Conservation (phyloP, 345 rosid species). For the Rhodamnia argentea region DNA sequence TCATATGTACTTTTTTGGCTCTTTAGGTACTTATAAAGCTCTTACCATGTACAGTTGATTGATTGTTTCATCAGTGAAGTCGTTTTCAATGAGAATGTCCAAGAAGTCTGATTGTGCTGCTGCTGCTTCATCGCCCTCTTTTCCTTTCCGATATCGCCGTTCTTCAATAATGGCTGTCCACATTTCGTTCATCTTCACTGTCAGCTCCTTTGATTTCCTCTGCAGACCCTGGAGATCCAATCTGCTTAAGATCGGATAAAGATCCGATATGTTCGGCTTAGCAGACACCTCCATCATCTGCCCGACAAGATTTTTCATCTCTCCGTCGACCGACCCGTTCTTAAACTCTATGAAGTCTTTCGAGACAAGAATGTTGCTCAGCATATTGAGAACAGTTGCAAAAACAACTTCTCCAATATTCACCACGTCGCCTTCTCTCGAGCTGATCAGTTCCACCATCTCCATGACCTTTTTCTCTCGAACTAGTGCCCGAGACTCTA, state of each 20-base stretch:
- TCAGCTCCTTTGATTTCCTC: conserved; percentile 11
- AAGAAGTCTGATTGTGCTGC: conserved; percentile 10
- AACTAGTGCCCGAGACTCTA: conserved; percentile 2
- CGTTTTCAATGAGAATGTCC: conserved; percentile 15
- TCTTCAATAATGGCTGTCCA: not conserved
- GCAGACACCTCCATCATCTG: conserved; percentile 10
- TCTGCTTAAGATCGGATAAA: conserved; percentile 11
- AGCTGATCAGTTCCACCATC: conserved; percentile 12
- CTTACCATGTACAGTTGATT: not conserved
- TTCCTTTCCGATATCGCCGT: conserved; percentile 7
- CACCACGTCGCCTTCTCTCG: conserved; percentile 18
- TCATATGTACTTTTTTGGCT: not conserved
- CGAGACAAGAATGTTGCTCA: conserved; percentile 20
- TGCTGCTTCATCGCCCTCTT: not conserved
- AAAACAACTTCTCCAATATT: conserved; percentile 12
- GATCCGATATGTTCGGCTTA: conserved; percentile 23
- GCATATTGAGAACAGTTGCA: conserved; percentile 18
- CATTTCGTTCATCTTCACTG: conserved; percentile 1
- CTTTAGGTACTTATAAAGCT: not conserved
- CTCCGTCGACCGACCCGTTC: conserved; percentile 8
- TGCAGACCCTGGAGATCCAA: conserved; percentile 18
- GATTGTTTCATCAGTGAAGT: conserved; percentile 16
- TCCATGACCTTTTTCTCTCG: conserved; percentile 14
- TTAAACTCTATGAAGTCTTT: conserved; percentile 12
- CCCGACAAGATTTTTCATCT: conserved; percentile 5